Evolutionary conservation across 2,329 filamentous ascomycete species (phyloP), one percentile per base, ranked within the genome.

Genomic region (Trichoderma atrobrunneum): DNA sequence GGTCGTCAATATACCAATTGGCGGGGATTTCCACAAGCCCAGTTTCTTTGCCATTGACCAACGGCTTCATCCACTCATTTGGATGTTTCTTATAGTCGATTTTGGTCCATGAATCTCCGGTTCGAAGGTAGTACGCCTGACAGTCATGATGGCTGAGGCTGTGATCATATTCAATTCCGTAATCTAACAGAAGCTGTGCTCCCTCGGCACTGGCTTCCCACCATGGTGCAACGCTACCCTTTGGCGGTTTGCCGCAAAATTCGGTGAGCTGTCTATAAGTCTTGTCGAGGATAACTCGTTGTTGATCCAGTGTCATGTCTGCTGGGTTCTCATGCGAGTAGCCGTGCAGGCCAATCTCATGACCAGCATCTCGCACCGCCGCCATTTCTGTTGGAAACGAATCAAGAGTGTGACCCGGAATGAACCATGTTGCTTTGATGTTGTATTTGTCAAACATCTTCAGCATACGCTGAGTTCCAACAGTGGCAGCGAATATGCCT

Each of bases 381-480:
- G 61, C 61, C 61, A 64, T 64, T 14, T 64, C 61, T 8, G 26
- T 30, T 14, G 61, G 61, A 16, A 64, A 64, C 11, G 61, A 64
- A 26, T 64, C 61, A 30, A 64, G 61, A 10, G 61, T 64, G 39
- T 64, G 61, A 11, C 61, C 61, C 3, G 61, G 61, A 51, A 64
- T 64, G 26, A 64, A 64, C 61, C 61, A 64, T 14, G 61, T 64
- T 30, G 61, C 61, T 32, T 64, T 64, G 26, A 64, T 64, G 39
- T 51, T 51, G 39, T 64, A 64, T 51, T 64, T 64, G 1, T 51
- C 39, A 11, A 64, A 64, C 61, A 64, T 51, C 26, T 32, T 64
- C 11, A 64, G 18, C 61, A 64, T 64, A 12, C 61, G 61, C 26
- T 64, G 26, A 14, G 61, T 64, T 51, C 61, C 61, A 51, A 64